A percentile compares a stretch with the other conserved stretches of the same genome.
Evolutionary conservation across 2,329 filamentous ascomycete genomes (phyloP).

Genomic region (Aspergillus brunneoviolaceus): DNA sequence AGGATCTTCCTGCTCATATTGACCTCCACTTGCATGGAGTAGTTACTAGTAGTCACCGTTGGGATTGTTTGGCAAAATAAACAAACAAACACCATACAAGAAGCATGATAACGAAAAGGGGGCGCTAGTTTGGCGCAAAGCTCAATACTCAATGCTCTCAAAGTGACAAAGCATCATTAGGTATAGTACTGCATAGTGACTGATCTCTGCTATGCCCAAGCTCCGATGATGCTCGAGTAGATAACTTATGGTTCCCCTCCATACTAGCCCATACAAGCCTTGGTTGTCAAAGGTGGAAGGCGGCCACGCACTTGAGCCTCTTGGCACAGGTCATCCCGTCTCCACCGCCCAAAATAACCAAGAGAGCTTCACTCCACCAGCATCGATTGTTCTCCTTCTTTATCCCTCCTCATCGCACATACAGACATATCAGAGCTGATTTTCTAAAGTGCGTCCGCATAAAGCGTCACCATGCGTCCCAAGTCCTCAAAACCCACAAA

Average conservation of each 20-base stretch:
- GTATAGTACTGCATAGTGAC: too few relatives aligned
- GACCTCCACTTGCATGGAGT: neutral
- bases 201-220: too few relatives aligned
- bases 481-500: constrained; percentile 44
- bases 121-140: neutral
- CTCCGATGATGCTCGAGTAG: too few relatives aligned
- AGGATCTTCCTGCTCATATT: neutral
- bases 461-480: constrained; percentile 32
- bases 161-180: too few relatives aligned
- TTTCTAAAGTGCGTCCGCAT: neutral
- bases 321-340: constrained; percentile 30
- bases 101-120: neutral
- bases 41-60: neutral
- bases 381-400: neutral
- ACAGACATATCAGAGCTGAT: constrained; percentile 12
- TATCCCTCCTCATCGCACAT: constrained; percentile 17
- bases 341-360: constrained; percentile 23
- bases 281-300: neutral
- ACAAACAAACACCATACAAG: too few relatives aligned
- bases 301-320: constrained; percentile 18
- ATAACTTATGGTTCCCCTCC: neutral
- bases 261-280: neutral
- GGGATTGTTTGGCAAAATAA: neutral
- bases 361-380: constrained; percentile 9
- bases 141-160: too few relatives aligned